Evolutionary conservation across 169 alveolate species (phyloP), one percentile per base, ranked within the genome.

Genomic region (Plasmodium vivax): DNA sequence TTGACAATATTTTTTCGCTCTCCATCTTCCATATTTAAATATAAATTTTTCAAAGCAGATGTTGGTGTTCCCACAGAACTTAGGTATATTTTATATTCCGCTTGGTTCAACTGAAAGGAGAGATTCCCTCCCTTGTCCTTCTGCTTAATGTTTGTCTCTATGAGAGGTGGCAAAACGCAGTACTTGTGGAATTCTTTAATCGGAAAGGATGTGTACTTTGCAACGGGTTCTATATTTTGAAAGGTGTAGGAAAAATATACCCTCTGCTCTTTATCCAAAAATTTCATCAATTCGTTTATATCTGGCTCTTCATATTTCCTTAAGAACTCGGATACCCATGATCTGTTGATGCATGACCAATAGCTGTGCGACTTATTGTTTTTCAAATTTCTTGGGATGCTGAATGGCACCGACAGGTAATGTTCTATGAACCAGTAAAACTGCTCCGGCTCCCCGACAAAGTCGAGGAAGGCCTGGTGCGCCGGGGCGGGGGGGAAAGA

Each of bases 361-460:
- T 58, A 58, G 58, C 80, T 58, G 72, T 88, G 32, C 12, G 5
- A 30, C 32, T 27, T 41, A 7, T 54, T 80, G 27, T 62, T 12
- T 27, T 81, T 88, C 82, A 88, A 30, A 36, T 77, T 27, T 3
- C 43, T 10, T 32, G 94, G 90, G 6, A 80, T 43, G 30, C 8
- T 38, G 73, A 88, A 88, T 16, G 87, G 87, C 23, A 88, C 94
- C 5, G 94, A 88, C n/a, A 88, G 62, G 51, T 58, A 88, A 80
- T 88, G 72, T 3, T 88, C 90, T 23, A 88, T 47, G 19, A 88
- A 88, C 94, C 94, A 88, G 58, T 88, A 79, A 43, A 88, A 88
- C n/a, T 88, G 94, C 34, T 88, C 94, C 14, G 94, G 94, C 36
- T 88, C 94, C n/a, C 36, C 83, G 9, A 88, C 77, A 41, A 88